Percentiles rank a stretch among this genome's conserved stretches.
Evolutionary conservation across 441 rosid genomes (phyloP).

Genomic region (Eruca vesicaria): DNA sequence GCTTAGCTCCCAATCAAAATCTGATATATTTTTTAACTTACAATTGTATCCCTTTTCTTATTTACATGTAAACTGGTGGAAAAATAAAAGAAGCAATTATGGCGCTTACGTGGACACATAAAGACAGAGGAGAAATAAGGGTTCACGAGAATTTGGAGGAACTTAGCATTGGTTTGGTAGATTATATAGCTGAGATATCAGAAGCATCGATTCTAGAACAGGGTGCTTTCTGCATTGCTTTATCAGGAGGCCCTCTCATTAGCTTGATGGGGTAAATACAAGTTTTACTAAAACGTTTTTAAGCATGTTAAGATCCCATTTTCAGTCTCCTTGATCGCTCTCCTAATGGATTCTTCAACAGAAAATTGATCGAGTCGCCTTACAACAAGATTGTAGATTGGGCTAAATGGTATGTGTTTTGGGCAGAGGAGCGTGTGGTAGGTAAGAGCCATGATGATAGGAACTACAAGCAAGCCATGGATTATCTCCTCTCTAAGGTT

Average conservation of each 20-base stretch:
- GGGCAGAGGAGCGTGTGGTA: conserved; percentile 87
- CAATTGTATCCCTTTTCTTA: conserved; percentile 7
- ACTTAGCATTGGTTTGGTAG: conserved; percentile 77
- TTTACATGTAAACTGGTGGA: conserved; percentile 13
- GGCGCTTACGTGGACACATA: conserved; percentile 53
- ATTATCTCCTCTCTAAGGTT: conserved; percentile 77
- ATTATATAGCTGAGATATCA: conserved; percentile 47
- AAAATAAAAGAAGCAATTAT: conserved; percentile 35
- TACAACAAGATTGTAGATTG: conserved; percentile 85
- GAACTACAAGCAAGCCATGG: conserved; percentile 87
- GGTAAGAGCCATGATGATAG: conserved; percentile 78
- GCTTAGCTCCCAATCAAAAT: background rate
- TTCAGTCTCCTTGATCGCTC: background rate
- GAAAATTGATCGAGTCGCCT: conserved; percentile 84
- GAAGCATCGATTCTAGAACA: conserved; percentile 86
- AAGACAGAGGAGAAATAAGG: conserved; percentile 70
- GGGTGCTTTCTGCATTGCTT: conserved; percentile 77
- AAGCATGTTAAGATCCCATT: background rate
- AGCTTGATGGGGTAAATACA: conserved; percentile 62
- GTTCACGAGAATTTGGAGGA: conserved; percentile 76
- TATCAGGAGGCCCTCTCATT: conserved; percentile 89
- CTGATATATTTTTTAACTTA: background rate
- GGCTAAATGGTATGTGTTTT: conserved; percentile 84
- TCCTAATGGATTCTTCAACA: conserved; percentile 37
- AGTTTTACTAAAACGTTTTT: background rate